Percentiles rank a stretch among this genome's conserved stretches.
These are phyloP conservation scores for Butyriboletus loyo DNA, from an alignment of 768 basidiomycete genomes.

Conservation along the genomic window DNA sequence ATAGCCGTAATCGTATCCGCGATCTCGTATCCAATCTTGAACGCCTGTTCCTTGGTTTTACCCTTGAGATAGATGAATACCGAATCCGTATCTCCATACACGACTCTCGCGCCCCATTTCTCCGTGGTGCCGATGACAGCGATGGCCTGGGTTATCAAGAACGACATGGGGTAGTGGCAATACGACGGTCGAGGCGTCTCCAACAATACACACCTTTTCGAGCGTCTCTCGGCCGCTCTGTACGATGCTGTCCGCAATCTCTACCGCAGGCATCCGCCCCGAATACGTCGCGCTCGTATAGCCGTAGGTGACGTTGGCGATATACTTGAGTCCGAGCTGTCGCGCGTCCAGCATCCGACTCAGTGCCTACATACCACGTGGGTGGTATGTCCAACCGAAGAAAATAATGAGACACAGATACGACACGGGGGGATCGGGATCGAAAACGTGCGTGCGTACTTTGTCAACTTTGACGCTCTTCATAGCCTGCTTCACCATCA, in stretches of 20 bases:
- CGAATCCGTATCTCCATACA: slow-evolving; percentile 98
- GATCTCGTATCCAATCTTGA: slow-evolving; percentile 89
- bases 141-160: slow-evolving; percentile 59
- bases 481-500: slow-evolving; percentile 99
- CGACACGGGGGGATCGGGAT: neutral
- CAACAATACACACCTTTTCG: slow-evolving; percentile 67
- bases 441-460: slow-evolving; percentile 38
- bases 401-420: neutral
- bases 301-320: slow-evolving; percentile 93
- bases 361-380: slow-evolving; percentile 51
- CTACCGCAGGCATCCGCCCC: slow-evolving; percentile 96
- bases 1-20: slow-evolving; percentile 79
- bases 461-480: slow-evolving; percentile 75
- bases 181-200: neutral
- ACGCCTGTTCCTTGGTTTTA: slow-evolving; percentile 90
- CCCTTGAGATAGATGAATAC: slow-evolving; percentile 90
- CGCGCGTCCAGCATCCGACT: slow-evolving; percentile 80
- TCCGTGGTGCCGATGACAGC: slow-evolving; percentile 66
- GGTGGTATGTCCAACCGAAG: neutral
- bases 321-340: slow-evolving; percentile 90
- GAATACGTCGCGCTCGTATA: slow-evolving; percentile 95
- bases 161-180: neutral
- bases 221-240: slow-evolving; percentile 94
- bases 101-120: slow-evolving; percentile 90
- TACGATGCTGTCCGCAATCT: slow-evolving; percentile 97